Evolutionary conservation across 345 rosid species (phyloP).

Genomic region (Populus alba): DNA sequence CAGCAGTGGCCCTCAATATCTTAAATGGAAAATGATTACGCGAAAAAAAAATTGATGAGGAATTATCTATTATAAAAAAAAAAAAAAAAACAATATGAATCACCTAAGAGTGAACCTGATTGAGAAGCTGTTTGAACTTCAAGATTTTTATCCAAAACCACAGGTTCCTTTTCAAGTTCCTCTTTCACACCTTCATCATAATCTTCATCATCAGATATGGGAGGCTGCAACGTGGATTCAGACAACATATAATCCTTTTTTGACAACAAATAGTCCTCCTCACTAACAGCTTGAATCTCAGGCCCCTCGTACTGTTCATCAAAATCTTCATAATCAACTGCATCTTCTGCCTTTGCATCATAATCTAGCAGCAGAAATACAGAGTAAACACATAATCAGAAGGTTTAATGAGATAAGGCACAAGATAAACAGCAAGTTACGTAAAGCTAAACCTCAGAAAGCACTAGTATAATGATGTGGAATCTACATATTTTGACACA

Average conservation of each 20-base stretch:
- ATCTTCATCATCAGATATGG: constrained; percentile 83
- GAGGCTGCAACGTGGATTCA: constrained; percentile 45
- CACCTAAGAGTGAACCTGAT: constrained; percentile 40
- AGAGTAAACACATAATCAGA: constrained; percentile 28
- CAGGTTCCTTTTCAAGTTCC: constrained; percentile 41
- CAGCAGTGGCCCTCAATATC: not conserved
- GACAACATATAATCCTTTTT: constrained; percentile 62
- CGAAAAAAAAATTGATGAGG: not conserved
- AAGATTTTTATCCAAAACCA: constrained; percentile 39
- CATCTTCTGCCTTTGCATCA: constrained; percentile 89
- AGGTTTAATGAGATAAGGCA: constrained; percentile 6
- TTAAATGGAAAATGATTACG: not conserved
- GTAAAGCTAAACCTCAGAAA: not conserved
- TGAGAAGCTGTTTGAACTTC: constrained; percentile 35
- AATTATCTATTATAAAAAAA: not conserved
- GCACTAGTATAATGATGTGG: not conserved
- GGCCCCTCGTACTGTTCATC: constrained; percentile 97
- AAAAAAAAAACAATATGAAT: not conserved
- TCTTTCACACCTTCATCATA: constrained; percentile 89
- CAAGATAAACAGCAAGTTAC: not conserved
- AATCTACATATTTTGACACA: not conserved
- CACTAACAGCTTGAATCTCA: constrained; percentile 68
- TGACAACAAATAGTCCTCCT: constrained; percentile 80
- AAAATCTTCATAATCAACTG: constrained; percentile 89
- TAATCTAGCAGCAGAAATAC: constrained; percentile 61